phyloP scores from a whole-genome alignment of 192 early-diverging fungal genomes.

The Podila horticola region DNA sequence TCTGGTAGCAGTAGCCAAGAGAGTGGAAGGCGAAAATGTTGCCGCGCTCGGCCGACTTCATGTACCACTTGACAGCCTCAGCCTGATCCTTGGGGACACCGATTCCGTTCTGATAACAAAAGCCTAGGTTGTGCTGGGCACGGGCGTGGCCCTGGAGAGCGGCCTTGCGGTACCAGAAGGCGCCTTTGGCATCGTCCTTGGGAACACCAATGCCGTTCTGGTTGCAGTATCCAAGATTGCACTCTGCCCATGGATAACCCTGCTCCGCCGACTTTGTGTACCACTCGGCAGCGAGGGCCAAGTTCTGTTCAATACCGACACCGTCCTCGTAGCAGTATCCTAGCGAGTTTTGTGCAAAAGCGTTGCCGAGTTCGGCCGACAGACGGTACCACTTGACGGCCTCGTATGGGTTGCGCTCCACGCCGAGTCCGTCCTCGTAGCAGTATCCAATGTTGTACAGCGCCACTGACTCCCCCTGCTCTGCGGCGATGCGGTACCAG shows the following conservation, averaged over 20 bases:
- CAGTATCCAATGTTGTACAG: slow-evolving; percentile 85
- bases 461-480: slow-evolving; percentile 79
- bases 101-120: slow-evolving; percentile 89
- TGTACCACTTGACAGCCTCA: slow-evolving; percentile 64
- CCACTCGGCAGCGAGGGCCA: slow-evolving; percentile 66
- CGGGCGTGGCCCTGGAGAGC: slow-evolving; percentile 67
- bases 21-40: slow-evolving; percentile 69
- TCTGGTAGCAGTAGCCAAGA: slow-evolving; percentile 69
- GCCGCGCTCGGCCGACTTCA: slow-evolving; percentile 57
- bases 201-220: slow-evolving; percentile 68
- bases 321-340: slow-evolving; percentile 92
- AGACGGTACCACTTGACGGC: slow-evolving; percentile 75
- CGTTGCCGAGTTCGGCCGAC: slow-evolving; percentile 78
- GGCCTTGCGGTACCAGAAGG: slow-evolving; percentile 68
- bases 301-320: slow-evolving; percentile 68
- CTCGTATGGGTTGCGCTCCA: slow-evolving; percentile 54
- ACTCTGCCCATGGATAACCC: slow-evolving; percentile 68
- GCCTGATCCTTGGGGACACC: slow-evolving; percentile 68
- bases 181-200: slow-evolving; percentile 58
- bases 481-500: slow-evolving; percentile 73
- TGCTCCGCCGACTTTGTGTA: slow-evolving; percentile 60
- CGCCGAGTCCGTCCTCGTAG: slow-evolving; percentile 83
- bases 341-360: slow-evolving; percentile 86
- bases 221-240: slow-evolving; percentile 84
- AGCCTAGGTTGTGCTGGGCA: slow-evolving; percentile 77